phyloP scores from a whole-genome alignment of 179 eudicot species.

The Vitellaria paradoxa region DNA sequence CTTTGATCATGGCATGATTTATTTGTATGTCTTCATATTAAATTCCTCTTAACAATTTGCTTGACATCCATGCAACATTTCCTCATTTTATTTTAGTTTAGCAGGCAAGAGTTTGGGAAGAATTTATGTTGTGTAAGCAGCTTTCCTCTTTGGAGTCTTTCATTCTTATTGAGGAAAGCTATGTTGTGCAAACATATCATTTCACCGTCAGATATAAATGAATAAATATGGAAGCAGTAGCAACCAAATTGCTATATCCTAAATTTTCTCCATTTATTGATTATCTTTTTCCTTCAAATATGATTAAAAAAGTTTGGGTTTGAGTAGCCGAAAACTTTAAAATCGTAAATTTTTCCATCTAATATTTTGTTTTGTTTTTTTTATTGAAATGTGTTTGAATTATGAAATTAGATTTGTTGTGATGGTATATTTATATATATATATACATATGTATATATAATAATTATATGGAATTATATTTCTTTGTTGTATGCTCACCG shows the following conservation, averaged over 20 bases:
- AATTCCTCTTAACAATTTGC: not conserved
- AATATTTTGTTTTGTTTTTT: not conserved
- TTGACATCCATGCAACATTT: not conserved
- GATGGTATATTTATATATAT: too few species aligned
- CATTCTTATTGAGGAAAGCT: not conserved
- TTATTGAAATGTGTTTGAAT: not conserved
- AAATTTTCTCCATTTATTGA: too few species aligned
- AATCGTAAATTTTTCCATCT: not conserved
- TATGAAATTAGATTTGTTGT: too few species aligned
- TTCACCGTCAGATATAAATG: not conserved
- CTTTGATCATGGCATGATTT: not conserved
- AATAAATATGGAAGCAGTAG: not conserved
- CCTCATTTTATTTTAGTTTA: not conserved
- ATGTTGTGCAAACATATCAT: not conserved
- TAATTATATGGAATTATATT: too few species aligned
- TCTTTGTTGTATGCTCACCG: too few species aligned
- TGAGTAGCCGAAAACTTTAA: not conserved
- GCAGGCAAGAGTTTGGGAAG: not conserved
- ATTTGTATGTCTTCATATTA: not conserved
- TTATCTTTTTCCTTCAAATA: too few species aligned
- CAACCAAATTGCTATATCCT: not conserved
- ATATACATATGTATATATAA: too few species aligned
- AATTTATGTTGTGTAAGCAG: not conserved
- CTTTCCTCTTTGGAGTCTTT: not conserved
- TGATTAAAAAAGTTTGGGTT: too few species aligned